Evolutionary conservation across 768 basidiomycete species (phyloP).

Genomic region (Mycena maculata): DNA sequence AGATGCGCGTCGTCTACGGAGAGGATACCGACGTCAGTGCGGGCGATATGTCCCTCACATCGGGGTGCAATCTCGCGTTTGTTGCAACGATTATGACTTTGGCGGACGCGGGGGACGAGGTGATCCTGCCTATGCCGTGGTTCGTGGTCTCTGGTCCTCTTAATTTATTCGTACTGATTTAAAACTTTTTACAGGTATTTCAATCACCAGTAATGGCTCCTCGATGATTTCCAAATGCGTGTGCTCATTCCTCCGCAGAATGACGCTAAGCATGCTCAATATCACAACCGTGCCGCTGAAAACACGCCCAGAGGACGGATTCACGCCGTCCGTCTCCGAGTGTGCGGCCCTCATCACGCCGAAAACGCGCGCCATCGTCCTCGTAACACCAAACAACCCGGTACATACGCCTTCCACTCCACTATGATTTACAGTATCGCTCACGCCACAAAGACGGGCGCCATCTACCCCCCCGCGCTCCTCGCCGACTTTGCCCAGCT

Average conservation of each 20-base stretch:
- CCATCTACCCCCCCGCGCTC: constrained; percentile 68
- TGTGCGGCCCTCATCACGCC: constrained; percentile 65
- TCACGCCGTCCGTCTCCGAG: constrained; percentile 66
- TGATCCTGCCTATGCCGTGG: constrained; percentile 81
- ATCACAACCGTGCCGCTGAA: constrained; percentile 68
- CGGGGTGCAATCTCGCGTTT: constrained; percentile 82
- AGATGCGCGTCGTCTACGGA: constrained; percentile 74
- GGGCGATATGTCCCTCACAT: constrained; percentile 74
- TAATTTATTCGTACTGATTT: background rate
- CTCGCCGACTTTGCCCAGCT: constrained; percentile 70
- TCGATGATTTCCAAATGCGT: background rate
- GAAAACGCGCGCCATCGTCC: constrained; percentile 74
- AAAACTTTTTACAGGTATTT: constrained; percentile 63
- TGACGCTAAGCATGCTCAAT: constrained; percentile 74
- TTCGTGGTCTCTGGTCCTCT: constrained; percentile 39
- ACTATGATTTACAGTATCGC: too few species aligned
- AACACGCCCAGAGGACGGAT: constrained; percentile 62
- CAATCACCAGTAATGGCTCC: constrained; percentile 64
- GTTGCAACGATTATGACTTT: constrained; percentile 69
- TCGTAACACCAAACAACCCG: constrained; percentile 85
- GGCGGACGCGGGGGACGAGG: constrained; percentile 76
- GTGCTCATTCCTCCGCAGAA: constrained; percentile 51
- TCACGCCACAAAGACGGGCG: constrained; percentile 65
- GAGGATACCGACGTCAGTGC: constrained; percentile 55
- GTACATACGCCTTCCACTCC: too few species aligned